phyloP scores from a whole-genome alignment of 768 basidiomycete genomes.

The Pleurotus ostreatus region DNA sequence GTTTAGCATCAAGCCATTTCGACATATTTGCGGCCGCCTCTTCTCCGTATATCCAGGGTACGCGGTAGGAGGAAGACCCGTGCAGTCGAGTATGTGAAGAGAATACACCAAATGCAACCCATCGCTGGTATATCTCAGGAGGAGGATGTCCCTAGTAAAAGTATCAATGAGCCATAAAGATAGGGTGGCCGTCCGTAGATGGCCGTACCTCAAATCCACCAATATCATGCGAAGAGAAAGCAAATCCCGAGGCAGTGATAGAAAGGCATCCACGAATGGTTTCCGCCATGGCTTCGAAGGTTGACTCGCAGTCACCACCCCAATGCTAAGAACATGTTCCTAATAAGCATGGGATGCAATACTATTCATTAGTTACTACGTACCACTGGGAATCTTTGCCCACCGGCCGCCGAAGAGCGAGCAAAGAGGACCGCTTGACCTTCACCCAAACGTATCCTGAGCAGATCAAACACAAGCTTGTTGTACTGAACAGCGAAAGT shows the following conservation, averaged over 20 bases:
- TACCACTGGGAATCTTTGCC: constrained; percentile 34
- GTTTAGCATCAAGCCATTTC: constrained; percentile 57
- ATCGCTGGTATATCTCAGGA: constrained; percentile 68
- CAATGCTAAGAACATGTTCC: constrained; percentile 35
- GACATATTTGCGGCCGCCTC: constrained; percentile 64
- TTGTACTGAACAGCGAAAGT: constrained; percentile 69
- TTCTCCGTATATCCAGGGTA: constrained; percentile 75
- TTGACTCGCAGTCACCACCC: constrained; percentile 76
- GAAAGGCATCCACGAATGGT: constrained; percentile 65
- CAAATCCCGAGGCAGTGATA: constrained; percentile 65
- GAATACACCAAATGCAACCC: constrained; percentile 75
- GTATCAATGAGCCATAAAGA: neutral
- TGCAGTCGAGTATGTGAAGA: constrained; percentile 75
- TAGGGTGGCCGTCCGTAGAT: neutral
- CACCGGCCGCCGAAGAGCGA: constrained; percentile 62
- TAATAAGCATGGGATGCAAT: neutral
- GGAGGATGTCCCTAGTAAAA: constrained; percentile 55
- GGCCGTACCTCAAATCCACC: constrained; percentile 64
- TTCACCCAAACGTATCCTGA: constrained; percentile 55
- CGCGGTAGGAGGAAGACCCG: constrained; percentile 69
- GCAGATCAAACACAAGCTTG: constrained; percentile 59
- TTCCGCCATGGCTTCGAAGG: constrained; percentile 78
- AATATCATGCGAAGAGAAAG: constrained; percentile 71
- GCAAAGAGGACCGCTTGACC: constrained; percentile 71
- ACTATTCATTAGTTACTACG: neutral